Evolutionary conservation across 208 protist genomes (phyloP), one percentile per base, ranked within the genome.

Genomic region (Acanthamoeba royreba): DNA sequence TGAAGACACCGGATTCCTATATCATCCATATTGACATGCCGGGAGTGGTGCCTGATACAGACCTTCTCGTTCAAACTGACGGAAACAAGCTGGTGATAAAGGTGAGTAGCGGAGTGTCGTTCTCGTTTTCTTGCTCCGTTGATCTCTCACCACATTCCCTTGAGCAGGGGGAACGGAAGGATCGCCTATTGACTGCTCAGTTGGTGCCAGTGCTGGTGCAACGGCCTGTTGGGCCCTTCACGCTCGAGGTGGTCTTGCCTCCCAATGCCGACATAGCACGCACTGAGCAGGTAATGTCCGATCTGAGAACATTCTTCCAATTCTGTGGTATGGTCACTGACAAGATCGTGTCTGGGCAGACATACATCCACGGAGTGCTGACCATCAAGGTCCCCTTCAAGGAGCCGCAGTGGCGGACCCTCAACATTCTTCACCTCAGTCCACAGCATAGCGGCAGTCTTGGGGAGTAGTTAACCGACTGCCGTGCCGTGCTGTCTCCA

Each of bases 61-160:
- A 72, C 61, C 79, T 53, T 7, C 49, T 77, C 1, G 55, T 77
- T n/a, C 52, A 92, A 31, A 92, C 86, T 1, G 55, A 92, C 58
- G 86, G 58, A n/a, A 92, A 92, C 86, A 92, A 92, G 35, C 58
- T 92, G 17, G 58, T 92, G 8, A 92, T 92, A 47, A 72, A 92
- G 22, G 86, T 45, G 49, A 58, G 49, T 58, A 58, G 49, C 13
- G 22, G 22, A 58, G 22, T 22, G 15, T 22, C 49, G 13, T 58
- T 58, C 22, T 22, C 13, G 49, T 13, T 58, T 58, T 22, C 49
- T 22, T 58, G 13, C n/a, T n/a, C n/a, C n/a, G n/a, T n/a, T n/a
- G n/a, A n/a, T n/a, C n/a, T n/a, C n/a, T n/a, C n/a, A n/a, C n/a
- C n/a, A n/a, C n/a, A n/a, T n/a, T n/a, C n/a, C 19, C 35, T 85